Percentiles rank a stretch among this genome's conserved stretches.
Conservation (phyloP, 192 early-diverging fungal genomes). For the Linderina pennispora region DNA sequence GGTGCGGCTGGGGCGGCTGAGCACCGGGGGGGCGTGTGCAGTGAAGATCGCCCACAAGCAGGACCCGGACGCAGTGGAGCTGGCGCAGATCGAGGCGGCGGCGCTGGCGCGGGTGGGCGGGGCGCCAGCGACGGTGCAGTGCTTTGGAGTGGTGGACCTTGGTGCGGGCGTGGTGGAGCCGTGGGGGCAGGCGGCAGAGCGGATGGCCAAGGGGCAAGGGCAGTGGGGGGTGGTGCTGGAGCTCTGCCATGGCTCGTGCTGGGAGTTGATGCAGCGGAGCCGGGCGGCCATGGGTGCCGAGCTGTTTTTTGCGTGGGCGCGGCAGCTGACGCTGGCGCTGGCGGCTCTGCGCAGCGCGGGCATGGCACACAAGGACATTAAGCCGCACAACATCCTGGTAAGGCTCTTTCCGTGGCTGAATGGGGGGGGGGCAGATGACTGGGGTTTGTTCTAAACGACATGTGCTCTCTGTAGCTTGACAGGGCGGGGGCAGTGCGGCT, state of each 20-base stretch:
- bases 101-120: conserved; percentile 33
- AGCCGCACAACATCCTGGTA: conserved; percentile 56
- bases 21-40: conserved; percentile 25
- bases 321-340: conserved; percentile 50
- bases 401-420: conserved; percentile 1
- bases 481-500: conserved; percentile 32
- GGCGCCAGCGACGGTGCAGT: conserved; percentile 21
- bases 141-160: conserved; percentile 38
- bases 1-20: conserved; percentile 17
- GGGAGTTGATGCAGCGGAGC: conserved; percentile 51
- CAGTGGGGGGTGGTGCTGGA: conserved; percentile 51
- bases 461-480: conserved; percentile 37
- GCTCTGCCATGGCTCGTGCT: conserved; percentile 52
- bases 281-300: conserved; percentile 33
- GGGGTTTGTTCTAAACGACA: too few relatives aligned
- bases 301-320: conserved; percentile 50
- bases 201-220: conserved; percentile 16
- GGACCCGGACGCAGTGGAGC: conserved; percentile 41
- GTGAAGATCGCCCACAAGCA: conserved; percentile 38
- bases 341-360: conserved; percentile 46
- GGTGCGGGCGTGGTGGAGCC: conserved; percentile 8
- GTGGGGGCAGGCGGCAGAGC: conserved; percentile 25
- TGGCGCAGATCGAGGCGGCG: conserved; percentile 40
- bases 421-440: too few relatives aligned
- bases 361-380: conserved; percentile 55